Percentiles rank a stretch among this genome's conserved stretches.
phyloP scores from a whole-genome alignment of 2,329 filamentous ascomycete genomes.

The Lomentospora prolificans region DNA sequence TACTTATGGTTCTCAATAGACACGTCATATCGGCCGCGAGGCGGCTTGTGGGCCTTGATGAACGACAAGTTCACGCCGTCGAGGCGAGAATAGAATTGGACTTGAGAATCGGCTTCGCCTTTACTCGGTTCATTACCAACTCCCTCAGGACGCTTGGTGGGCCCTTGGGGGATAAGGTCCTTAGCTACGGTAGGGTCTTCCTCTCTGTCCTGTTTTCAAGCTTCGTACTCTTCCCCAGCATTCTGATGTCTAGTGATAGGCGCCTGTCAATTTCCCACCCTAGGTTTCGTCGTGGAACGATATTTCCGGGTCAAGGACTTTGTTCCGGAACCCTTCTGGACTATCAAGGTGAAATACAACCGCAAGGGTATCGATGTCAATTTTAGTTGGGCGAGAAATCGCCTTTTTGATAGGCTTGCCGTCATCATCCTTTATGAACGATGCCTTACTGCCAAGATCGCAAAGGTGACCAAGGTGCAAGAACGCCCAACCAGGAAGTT shows the following conservation, averaged over 20 bases:
- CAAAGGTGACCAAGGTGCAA: constrained; percentile 73
- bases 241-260: constrained; percentile 30
- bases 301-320: constrained; percentile 94
- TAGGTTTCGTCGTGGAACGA: constrained; percentile 93
- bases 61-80: constrained; percentile 79
- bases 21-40: constrained; percentile 80
- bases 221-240: too few relatives aligned
- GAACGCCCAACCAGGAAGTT: constrained; percentile 90
- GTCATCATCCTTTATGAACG: constrained; percentile 77
- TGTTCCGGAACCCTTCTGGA: constrained; percentile 85
- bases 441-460: constrained; percentile 66
- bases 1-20: too few relatives aligned
- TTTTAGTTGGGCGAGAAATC: constrained; percentile 73
- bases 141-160: constrained; percentile 65
- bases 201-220: too few relatives aligned
- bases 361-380: constrained; percentile 70
- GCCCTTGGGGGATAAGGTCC: constrained; percentile 50
- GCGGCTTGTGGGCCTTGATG: constrained; percentile 68
- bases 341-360: constrained; percentile 72
- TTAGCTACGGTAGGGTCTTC: constrained; percentile 64
- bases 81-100: constrained; percentile 85
- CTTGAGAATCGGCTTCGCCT: constrained; percentile 82
- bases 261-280: constrained; percentile 91
- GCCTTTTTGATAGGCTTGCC: constrained; percentile 79
- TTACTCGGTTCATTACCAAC: constrained; percentile 79